Base-by-base conservation (phyloP, 805 yeast species). In the Candida insectalens region DNA sequence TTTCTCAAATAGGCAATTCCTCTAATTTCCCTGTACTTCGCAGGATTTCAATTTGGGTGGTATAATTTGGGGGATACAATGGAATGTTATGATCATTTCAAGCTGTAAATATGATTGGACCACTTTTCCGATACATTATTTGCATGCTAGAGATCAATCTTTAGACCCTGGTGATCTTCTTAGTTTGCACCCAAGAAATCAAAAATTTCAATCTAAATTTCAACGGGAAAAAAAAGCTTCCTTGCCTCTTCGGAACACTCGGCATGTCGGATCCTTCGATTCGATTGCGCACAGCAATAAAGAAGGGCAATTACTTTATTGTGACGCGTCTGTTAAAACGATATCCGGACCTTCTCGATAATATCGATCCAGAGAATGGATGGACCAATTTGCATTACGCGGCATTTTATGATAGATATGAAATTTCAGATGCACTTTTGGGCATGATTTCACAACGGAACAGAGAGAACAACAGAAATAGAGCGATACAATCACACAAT, bases 361-460 rank as follows among this genome's bases (percentile, higher is more conserved):
- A 83, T 49, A 62, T 75, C 17, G 82, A 85, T 49, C 71, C 85
- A 4, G 20, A 50, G 16, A 74, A 77, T 47, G 95, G 95, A 2
- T 84, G 95, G 95, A 67, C 82, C 12, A 77, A 81, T 25, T 60
- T 84, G 30, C 95, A 84, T 52, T 83, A 83, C 53, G 87, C 94
- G 1, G 75, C 89, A 4, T 79, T 51, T 46, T 59, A 79, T 47
- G 92, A 94, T 28, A 68, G 78, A 40, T 78, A 77, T 45, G 67
- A 79, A 35, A 66, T 83, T 20, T 41, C 56, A n/a, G 50, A 49
- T 13, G 32, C 49, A 10, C 36, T 60, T 12, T 39, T 53, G 16
- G 36, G 43, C 16, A 17, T 36, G 27, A 38, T 48, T 8, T 33
- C 38, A 20, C 29, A 38, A 13, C 33, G 55, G 16, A 29, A 36